Conservation (phyloP, 441 rosid species). For the Populus hybrid region DNA sequence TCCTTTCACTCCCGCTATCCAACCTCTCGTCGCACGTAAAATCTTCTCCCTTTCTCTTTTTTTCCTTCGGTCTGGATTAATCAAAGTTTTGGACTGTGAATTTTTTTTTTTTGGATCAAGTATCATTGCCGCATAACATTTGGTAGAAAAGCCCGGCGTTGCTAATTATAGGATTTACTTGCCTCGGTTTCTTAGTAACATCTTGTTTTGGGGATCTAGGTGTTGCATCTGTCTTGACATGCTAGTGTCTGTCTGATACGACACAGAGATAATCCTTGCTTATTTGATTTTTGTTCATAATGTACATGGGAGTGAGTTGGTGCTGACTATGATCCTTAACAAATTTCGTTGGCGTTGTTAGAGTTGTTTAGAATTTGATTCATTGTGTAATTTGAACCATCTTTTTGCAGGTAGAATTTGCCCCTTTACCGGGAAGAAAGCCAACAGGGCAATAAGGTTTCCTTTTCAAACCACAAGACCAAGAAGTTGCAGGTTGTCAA, state of each 20-base stretch:
- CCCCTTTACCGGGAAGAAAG: conserved; percentile 88
- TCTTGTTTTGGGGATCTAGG: background rate
- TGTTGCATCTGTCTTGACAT: background rate
- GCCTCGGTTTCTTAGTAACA: too few species aligned
- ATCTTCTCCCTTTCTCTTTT: background rate
- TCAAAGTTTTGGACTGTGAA: background rate
- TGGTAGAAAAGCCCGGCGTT: too few species aligned
- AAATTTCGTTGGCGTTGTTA: too few species aligned
- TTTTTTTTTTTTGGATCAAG: background rate
- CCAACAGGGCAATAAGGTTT: conserved; percentile 88
- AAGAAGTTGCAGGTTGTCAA: conserved; percentile 88
- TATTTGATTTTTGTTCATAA: too few species aligned
- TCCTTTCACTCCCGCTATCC: conserved; percentile 41
- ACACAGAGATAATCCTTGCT: too few species aligned
- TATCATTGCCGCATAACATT: too few species aligned
- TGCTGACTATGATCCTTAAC: too few species aligned
- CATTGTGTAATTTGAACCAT: too few species aligned
- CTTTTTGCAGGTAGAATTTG: conserved; percentile 66
- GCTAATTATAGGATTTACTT: too few species aligned
- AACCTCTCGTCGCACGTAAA: conserved; percentile 71
- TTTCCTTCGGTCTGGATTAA: background rate
- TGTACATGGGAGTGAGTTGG: too few species aligned
- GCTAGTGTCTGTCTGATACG: too few species aligned
- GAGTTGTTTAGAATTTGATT: too few species aligned
- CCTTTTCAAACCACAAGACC: conserved; percentile 97